Conservation (phyloP, 2,329 filamentous ascomycete species). For the Colletotrichum noveboracense region DNA sequence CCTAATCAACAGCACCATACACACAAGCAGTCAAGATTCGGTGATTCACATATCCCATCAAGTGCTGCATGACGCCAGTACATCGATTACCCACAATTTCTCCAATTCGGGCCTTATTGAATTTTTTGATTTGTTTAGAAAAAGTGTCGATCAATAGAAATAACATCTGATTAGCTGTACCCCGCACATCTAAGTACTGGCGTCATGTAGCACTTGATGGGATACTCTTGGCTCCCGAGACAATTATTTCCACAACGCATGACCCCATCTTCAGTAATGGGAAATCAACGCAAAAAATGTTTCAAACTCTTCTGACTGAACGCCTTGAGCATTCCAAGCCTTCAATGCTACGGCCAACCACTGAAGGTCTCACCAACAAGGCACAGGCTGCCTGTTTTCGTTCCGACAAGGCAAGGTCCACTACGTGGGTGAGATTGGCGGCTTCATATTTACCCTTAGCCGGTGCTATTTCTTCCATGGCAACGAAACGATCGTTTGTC, state of each 20-base stretch:
- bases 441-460: not conserved
- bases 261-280: not conserved
- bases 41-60: not conserved
- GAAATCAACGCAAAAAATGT: not conserved
- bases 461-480: not conserved
- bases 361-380: not conserved
- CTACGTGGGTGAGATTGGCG: not conserved
- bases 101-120: too few species aligned
- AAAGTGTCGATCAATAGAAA: too few species aligned
- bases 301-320: not conserved
- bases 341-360: not conserved
- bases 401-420: not conserved
- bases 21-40: not conserved
- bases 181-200: too few species aligned
- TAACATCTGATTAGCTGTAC: too few species aligned
- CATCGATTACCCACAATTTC: too few species aligned
- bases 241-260: not conserved
- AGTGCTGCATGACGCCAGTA: too few species aligned
- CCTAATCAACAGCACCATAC: not conserved
- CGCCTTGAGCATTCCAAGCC: not conserved
- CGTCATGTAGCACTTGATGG: too few species aligned
- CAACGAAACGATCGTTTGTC: not conserved
- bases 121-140: too few species aligned
- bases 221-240: not conserved
- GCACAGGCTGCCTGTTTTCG: not conserved